Conservation (phyloP, 352 stramenopile genomes). For the Pythium brachiatum region DNA sequence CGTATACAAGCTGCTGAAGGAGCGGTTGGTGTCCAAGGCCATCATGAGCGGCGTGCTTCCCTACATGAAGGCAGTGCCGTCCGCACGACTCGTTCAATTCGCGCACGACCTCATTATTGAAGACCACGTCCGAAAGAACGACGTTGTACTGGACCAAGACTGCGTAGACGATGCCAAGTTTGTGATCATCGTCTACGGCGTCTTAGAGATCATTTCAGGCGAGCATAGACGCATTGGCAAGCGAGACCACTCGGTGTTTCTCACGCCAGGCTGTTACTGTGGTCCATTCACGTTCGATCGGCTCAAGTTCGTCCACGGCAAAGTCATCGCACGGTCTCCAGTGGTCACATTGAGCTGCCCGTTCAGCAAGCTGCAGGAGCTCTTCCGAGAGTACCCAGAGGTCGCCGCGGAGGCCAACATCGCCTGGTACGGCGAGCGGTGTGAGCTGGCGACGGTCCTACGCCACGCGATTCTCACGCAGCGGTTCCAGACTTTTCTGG, state of each 20-base stretch:
- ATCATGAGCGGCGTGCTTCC: constrained; percentile 71
- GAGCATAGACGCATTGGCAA: constrained; percentile 27
- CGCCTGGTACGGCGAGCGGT: constrained; percentile 68
- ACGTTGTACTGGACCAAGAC: constrained; percentile 54
- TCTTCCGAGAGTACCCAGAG: constrained; percentile 58
- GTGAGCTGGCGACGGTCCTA: constrained; percentile 61
- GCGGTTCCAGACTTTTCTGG: constrained; percentile 61
- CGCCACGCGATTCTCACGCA: constrained; percentile 54
- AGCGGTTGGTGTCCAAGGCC: constrained; percentile 65
- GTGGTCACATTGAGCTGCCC: constrained; percentile 56
- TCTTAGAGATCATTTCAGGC: constrained; percentile 56
- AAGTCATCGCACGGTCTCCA: constrained; percentile 47
- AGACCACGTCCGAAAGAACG: constrained; percentile 57
- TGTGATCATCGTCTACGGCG: constrained; percentile 64
- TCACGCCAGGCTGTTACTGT: constrained; percentile 70
- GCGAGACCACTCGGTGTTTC: constrained; percentile 51
- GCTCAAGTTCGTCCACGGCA: constrained; percentile 46
- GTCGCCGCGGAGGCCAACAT: constrained; percentile 68
- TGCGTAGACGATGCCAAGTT: constrained; percentile 38
- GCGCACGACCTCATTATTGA: constrained; percentile 62
- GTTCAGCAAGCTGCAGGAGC: constrained; percentile 38
- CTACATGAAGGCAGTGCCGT: constrained; percentile 59
- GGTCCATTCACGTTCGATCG: constrained; percentile 73
- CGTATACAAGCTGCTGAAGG: constrained; percentile 62
- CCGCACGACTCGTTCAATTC: constrained; percentile 50